Evolutionary conservation across 1,284 basidiomycete species (phyloP).

Genomic region (Rhodotorula glutinis): DNA sequence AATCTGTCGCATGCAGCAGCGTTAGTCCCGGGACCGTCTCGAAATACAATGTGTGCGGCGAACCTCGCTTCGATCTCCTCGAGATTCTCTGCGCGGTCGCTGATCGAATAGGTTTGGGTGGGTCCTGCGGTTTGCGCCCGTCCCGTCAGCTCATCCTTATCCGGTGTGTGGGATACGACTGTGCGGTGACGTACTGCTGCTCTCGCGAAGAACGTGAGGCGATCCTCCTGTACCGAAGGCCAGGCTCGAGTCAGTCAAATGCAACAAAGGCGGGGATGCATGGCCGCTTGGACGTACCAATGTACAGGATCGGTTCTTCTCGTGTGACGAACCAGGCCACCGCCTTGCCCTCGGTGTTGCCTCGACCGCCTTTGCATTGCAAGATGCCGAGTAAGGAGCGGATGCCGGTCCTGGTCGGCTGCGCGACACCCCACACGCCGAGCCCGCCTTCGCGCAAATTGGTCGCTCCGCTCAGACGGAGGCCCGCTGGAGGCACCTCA

Average conservation of each 20-base stretch:
- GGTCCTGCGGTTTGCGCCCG: conserved; percentile 59
- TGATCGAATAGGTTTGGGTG: conserved; percentile 72
- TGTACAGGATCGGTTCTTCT: conserved; percentile 65
- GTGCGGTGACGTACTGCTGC: conserved; percentile 43
- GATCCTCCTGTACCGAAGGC: conserved; percentile 46
- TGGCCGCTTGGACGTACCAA: conserved; percentile 59
- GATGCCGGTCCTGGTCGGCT: conserved; percentile 89
- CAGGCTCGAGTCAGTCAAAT: neutral
- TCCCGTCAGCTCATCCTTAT: neutral
- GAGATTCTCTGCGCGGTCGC: conserved; percentile 88
- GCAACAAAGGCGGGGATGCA: no score
- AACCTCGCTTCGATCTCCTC: conserved; percentile 85
- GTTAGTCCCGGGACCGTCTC: neutral
- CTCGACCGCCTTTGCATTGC: conserved; percentile 46
- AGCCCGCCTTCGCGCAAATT: conserved; percentile 83
- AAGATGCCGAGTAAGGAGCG: conserved; percentile 87
- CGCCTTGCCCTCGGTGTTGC: conserved; percentile 39
- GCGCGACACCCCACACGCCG: conserved; percentile 89
- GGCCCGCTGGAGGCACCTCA: neutral
- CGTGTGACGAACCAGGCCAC: conserved; percentile 56
- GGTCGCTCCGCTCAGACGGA: conserved; percentile 76
- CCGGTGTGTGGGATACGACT: no score
- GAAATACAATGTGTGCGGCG: neutral
- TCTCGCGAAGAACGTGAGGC: conserved; percentile 93
- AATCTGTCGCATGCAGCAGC: conserved; percentile 47